Conservation (phyloP, 1,284 basidiomycete species). For the Psilocybe mexicana region DNA sequence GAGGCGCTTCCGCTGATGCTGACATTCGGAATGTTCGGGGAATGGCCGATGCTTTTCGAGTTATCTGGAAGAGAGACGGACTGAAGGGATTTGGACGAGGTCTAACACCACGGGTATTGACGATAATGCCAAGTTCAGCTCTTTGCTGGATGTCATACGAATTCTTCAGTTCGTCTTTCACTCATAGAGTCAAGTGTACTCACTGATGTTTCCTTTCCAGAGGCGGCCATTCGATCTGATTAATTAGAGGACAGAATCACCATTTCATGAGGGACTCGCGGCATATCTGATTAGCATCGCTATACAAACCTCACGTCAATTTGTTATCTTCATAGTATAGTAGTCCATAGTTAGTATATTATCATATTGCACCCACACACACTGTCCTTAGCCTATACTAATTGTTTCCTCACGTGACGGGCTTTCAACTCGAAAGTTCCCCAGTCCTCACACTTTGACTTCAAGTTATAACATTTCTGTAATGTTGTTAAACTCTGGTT, state of each 20-base stretch:
- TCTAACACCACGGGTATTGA: constrained; percentile 88
- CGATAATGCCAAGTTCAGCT: constrained; percentile 97
- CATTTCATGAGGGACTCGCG: constrained; percentile 1
- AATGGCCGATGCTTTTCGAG: constrained; percentile 86
- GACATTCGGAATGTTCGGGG: constrained; percentile 85
- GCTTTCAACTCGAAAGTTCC: not conserved
- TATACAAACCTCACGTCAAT: constrained; percentile 9
- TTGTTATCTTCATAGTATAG: constrained; percentile 7
- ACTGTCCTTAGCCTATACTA: not conserved
- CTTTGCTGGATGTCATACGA: constrained; percentile 97
- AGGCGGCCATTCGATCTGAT: constrained; percentile 65
- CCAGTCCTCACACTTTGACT: too few relatives aligned
- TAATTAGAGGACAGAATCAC: constrained; percentile 13
- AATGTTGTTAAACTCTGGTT: constrained; percentile 11
- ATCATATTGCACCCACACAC: constrained; percentile 1
- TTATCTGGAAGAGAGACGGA: constrained; percentile 89
- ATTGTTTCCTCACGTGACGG: constrained; percentile 4
- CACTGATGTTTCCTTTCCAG: constrained; percentile 37
- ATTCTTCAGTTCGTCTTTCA: constrained; percentile 82
- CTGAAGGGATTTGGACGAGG: constrained; percentile 86
- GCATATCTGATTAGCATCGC: constrained; percentile 11
- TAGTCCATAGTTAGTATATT: constrained; percentile 19
- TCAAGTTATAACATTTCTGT: not conserved
- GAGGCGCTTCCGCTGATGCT: constrained; percentile 80
- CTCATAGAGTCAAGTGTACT: constrained; percentile 1